These are phyloP conservation scores for Escallonia rubra DNA, from an alignment of 129 eudicot genomes.

Conservation along the genomic window DNA sequence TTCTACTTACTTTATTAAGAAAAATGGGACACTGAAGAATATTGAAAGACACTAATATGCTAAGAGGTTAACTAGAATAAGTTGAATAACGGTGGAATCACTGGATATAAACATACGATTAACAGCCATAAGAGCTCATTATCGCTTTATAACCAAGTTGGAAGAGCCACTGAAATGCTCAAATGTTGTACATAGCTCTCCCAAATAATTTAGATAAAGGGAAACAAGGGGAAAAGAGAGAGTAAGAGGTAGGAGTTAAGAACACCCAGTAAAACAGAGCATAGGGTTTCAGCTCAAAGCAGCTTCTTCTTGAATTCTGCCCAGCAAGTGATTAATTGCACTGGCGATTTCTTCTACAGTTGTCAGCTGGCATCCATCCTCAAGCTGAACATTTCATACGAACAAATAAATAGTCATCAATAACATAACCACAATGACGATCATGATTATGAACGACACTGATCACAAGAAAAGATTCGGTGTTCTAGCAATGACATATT, in stretches of 20 bases:
- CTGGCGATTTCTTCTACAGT: conserved; percentile 66
- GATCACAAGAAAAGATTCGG: too few relatives aligned
- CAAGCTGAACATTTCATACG: conserved; percentile 31
- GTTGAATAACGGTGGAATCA: background rate
- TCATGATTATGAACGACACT: too few relatives aligned
- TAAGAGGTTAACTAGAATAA: background rate
- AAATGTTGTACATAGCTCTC: conserved; percentile 10
- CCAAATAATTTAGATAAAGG: background rate
- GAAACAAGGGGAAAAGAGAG: background rate
- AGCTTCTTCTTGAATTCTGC: conserved; percentile 53
- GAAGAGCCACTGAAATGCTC: conserved; percentile 5
- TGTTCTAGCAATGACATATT: too few relatives aligned
- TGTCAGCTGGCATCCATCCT: conserved; percentile 61
- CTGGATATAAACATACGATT: background rate
- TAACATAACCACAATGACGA: too few relatives aligned
- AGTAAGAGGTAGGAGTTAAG: background rate
- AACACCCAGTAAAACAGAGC: conserved; percentile 14
- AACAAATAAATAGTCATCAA: too few relatives aligned
- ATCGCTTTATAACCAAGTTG: background rate
- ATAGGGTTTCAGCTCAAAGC: conserved; percentile 23
- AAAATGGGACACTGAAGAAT: background rate
- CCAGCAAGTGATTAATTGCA: conserved; percentile 49
- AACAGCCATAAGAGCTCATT: background rate
- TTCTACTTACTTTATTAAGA: background rate
- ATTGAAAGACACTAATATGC: background rate